phyloP scores from a whole-genome alignment of 768 basidiomycete genomes.

The Suillus bovinus region DNA sequence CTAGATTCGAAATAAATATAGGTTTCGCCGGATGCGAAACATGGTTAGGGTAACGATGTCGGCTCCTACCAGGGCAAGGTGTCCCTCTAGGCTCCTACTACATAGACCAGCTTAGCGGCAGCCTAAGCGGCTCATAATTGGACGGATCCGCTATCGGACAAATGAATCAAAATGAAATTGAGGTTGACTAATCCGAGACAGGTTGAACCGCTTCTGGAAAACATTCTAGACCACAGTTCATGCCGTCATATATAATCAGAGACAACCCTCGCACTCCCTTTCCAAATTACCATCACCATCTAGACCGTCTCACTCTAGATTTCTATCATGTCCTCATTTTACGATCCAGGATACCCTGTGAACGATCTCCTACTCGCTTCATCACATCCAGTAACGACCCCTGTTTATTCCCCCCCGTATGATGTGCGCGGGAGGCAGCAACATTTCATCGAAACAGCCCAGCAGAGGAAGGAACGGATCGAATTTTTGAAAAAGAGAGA shows the following conservation, averaged over 20 bases:
- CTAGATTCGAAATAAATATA: too few relatives aligned
- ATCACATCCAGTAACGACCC: slow-evolving; percentile 23
- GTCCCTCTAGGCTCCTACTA: too few relatives aligned
- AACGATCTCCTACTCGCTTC: slow-evolving; percentile 6
- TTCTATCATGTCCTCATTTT: background rate
- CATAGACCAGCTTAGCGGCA: too few relatives aligned
- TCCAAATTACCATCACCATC: slow-evolving; percentile 3
- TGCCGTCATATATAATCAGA: slow-evolving; percentile 12
- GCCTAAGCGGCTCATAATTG: too few relatives aligned
- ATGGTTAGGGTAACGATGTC: too few relatives aligned
- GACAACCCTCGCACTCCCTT: slow-evolving; percentile 9
- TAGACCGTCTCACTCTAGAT: background rate
- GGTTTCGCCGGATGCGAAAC: too few relatives aligned
- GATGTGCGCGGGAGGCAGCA: slow-evolving; percentile 47
- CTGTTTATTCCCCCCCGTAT: slow-evolving; percentile 32
- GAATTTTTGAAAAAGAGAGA: slow-evolving; percentile 52
- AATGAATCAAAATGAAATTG: slow-evolving; percentile 11
- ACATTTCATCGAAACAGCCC: slow-evolving; percentile 43
- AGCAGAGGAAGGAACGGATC: slow-evolving; percentile 50
- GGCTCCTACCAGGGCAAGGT: too few relatives aligned
- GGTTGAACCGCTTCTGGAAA: slow-evolving; percentile 9
- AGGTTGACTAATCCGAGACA: slow-evolving; percentile 12
- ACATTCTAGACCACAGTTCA: slow-evolving; percentile 8
- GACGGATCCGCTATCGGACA: background rate
- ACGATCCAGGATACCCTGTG: slow-evolving; percentile 4